Base-by-base conservation (phyloP, 345 rosid species). In the Salix viminalis region DNA sequence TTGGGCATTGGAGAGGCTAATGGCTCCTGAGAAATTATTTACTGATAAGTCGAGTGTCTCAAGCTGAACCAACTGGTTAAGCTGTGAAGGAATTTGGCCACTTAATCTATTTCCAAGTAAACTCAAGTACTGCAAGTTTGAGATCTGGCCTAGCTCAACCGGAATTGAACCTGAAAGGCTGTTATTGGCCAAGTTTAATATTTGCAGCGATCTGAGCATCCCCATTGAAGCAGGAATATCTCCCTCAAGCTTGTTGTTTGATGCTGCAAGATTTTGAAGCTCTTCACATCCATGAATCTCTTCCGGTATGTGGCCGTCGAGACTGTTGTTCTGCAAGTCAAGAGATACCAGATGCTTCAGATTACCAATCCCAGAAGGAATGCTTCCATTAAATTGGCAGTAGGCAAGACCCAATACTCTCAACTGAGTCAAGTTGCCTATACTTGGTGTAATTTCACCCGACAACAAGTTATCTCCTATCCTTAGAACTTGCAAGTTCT, bases 301-400 rank as follows among this genome's bases (percentile, higher is more conserved):
- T 54, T 72, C 78, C 1, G 98, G 99, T 30, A 95, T 88, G 30
- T 23, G 71, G 48, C 99, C 97, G 15, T 79, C 72, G 67, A 94
- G 90, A 74, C 58, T 15, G 79, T 93, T 94, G n/a, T 36, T 74
- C 86, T 90, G 89, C 81, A 94, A 34, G 75, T 85, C 84, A 75
- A 94, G 87, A 54, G 70, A 36, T 26, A 61, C 70, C 75, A 93
- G 77, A 21, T 71, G 65, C 88, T 87, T 91, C 85, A 94, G 75
- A 23, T 79, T 80, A n/a, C 97, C 97, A 75, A 94, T 84, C 83
- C 84, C 90, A 5, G 24, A 69, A n/a, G 99, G 99, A 80, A 94
- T 90, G 19, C 84, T 70, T 72, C 97, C 99, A 71, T 85, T 90
- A 14, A 82, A 70, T 73, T 84, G 87, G 79, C 97, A 91, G 61